Evolutionary conservation across 768 basidiomycete genomes (phyloP).

Genomic region (Mycena albidolilacea): DNA sequence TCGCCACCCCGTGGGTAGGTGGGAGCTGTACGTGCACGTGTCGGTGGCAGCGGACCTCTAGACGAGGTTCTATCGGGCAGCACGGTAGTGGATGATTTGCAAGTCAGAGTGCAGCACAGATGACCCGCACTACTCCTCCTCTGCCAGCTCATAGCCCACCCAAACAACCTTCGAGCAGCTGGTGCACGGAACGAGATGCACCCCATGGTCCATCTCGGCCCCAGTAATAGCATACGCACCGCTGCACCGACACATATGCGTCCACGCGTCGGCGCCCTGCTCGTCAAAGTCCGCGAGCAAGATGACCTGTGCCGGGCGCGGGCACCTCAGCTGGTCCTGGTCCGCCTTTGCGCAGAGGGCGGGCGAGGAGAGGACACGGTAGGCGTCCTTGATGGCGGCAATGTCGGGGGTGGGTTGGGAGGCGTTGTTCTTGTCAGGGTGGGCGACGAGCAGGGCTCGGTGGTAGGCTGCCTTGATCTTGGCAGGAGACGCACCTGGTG

Average conservation of each 20-base stretch:
- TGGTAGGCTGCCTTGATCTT: constrained; percentile 76
- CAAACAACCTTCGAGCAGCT: constrained; percentile 88
- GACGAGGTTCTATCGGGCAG: too few species aligned
- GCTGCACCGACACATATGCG: constrained; percentile 81
- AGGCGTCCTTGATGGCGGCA: constrained; percentile 77
- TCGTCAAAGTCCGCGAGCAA: constrained; percentile 83
- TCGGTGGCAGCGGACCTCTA: too few species aligned
- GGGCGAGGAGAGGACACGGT: constrained; percentile 69
- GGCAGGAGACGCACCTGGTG: constrained; percentile 60
- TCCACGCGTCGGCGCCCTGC: constrained; percentile 58
- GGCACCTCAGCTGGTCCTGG: constrained; percentile 47
- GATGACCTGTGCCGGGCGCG: constrained; percentile 83
- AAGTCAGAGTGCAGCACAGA: neutral
- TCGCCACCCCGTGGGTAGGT: too few species aligned
- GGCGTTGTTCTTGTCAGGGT: constrained; percentile 71
- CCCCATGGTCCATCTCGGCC: constrained; percentile 75
- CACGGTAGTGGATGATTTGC: neutral
- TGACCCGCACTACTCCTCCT: constrained; percentile 41
- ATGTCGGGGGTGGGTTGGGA: constrained; percentile 54
- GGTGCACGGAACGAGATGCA: constrained; percentile 79
- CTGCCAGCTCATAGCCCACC: constrained; percentile 83
- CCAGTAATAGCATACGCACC: constrained; percentile 72
- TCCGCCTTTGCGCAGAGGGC: constrained; percentile 70
- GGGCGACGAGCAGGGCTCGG: constrained; percentile 70
- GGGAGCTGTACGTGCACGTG: too few species aligned